Percentiles rank a stretch among this genome's conserved stretches.
Evolutionary conservation across 2,329 filamentous ascomycete species (phyloP).

Genomic region (Thielaviopsis musarum): DNA sequence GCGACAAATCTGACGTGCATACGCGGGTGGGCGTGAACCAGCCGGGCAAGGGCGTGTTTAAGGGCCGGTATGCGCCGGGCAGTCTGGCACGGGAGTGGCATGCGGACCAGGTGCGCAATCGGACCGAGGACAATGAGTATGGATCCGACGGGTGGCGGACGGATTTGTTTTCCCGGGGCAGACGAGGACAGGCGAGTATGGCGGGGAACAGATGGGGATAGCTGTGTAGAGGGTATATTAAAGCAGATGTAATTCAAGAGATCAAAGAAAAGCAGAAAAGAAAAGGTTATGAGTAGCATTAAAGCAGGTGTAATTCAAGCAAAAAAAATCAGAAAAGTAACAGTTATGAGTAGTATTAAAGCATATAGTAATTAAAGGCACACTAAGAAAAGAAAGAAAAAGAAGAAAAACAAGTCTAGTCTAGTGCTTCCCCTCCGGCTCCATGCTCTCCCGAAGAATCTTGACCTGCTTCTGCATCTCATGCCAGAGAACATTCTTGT

Average conservation of each 20-base stretch:
- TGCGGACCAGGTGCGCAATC: constrained; percentile 53
- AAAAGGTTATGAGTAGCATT: not conserved
- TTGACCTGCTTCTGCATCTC: constrained; percentile 47
- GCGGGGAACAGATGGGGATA: not conserved
- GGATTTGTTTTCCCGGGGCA: not conserved
- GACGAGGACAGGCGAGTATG: not conserved
- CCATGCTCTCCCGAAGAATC: constrained; percentile 43
- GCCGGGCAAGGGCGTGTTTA: constrained; percentile 47
- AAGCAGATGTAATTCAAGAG: too few relatives aligned
- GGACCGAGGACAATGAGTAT: constrained; percentile 59
- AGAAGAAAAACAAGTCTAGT: not conserved
- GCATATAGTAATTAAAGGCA: not conserved
- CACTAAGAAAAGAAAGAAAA: not conserved
- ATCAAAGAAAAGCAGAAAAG: not conserved
- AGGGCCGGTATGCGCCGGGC: constrained; percentile 71
- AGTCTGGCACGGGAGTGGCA: constrained; percentile 85
- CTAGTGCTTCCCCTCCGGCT: constrained; percentile 16
- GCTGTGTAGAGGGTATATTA: too few relatives aligned
- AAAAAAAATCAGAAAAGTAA: not conserved
- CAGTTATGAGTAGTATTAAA: not conserved
- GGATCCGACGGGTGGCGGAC: constrained; percentile 59
- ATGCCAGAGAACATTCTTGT: constrained; percentile 38
- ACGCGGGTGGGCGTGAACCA: constrained; percentile 42
- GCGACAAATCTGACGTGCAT: constrained; percentile 60
- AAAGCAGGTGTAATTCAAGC: not conserved